A percentile compares a stretch with the other conserved stretches of the same genome.
Conservation (phyloP, 371 early-diverging fungal species). For the Thermomucor indicae-seudaticae region DNA sequence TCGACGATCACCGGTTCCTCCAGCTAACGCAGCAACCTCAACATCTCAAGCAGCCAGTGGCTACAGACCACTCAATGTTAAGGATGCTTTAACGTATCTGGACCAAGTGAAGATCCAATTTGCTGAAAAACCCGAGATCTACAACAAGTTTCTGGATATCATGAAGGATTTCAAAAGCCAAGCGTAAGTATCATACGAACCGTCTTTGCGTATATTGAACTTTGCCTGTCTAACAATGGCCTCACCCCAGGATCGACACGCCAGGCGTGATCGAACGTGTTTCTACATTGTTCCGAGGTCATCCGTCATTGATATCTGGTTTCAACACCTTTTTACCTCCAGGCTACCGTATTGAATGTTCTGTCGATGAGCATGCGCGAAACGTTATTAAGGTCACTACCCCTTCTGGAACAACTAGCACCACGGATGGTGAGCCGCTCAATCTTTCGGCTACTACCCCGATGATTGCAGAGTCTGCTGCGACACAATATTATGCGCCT, state of each 20-base stretch:
- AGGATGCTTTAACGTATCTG: constrained; percentile 96
- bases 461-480: neutral
- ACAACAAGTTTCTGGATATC: constrained; percentile 97
- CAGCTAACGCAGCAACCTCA: no score
- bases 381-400: constrained; percentile 83
- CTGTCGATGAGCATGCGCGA: constrained; percentile 65
- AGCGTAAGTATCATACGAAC: constrained; percentile 50
- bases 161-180: constrained; percentile 99
- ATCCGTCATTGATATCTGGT: constrained; percentile 90
- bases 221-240: neutral
- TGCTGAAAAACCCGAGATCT: constrained; percentile 89
- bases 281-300: constrained; percentile 90
- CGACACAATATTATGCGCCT: constrained; percentile 4
- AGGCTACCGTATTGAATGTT: constrained; percentile 92
- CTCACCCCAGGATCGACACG: constrained; percentile 80
- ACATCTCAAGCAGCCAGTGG: constrained; percentile 7
- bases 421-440: constrained; percentile 40
- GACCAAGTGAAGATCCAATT: constrained; percentile 97
- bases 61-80: constrained; percentile 54
- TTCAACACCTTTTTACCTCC: constrained; percentile 99
- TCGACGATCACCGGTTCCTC: no score
- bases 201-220: neutral
- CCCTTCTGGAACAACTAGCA: constrained; percentile 73
- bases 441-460: constrained; percentile 12
- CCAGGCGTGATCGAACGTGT: constrained; percentile 98